Evolutionary conservation across 371 early-diverging fungal genomes (phyloP).

Genomic region (Lichtheimia corymbifera): DNA sequence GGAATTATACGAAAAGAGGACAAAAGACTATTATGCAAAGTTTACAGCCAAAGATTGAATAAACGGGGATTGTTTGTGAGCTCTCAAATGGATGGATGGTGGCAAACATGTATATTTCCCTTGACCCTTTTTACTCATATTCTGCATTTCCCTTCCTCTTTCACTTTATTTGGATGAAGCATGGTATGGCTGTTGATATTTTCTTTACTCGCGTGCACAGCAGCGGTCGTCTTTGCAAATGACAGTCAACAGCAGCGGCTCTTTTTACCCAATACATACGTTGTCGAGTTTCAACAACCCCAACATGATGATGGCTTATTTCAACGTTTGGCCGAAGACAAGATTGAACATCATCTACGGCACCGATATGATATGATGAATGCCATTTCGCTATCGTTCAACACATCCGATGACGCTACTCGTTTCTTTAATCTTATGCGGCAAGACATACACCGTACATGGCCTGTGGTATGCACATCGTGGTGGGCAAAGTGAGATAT

Average conservation of each 20-base stretch:
- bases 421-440: conserved; percentile 28
- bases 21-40: conserved; percentile 80
- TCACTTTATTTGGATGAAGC: neutral
- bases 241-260: neutral
- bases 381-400: conserved; percentile 40
- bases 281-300: conserved; percentile 32
- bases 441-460: conserved; percentile 29
- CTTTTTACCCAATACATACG: conserved; percentile 30
- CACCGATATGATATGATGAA: conserved; percentile 41
- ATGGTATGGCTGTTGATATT: no score
- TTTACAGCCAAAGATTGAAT: conserved; percentile 61
- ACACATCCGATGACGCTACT: conserved; percentile 21
- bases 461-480: conserved; percentile 41
- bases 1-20: conserved; percentile 71
- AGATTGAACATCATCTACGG: conserved; percentile 34
- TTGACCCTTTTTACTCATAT: neutral
- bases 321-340: conserved; percentile 22
- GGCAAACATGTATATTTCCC: neutral
- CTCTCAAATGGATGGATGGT: neutral
- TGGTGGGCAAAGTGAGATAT: neutral
- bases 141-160: neutral
- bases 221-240: no score
- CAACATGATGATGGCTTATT: conserved; percentile 11
- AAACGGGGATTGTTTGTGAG: neutral
- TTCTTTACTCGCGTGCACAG: no score